phyloP scores from a whole-genome alignment of 352 stramenopile species.

The Globisporangium megalacanthum region DNA sequence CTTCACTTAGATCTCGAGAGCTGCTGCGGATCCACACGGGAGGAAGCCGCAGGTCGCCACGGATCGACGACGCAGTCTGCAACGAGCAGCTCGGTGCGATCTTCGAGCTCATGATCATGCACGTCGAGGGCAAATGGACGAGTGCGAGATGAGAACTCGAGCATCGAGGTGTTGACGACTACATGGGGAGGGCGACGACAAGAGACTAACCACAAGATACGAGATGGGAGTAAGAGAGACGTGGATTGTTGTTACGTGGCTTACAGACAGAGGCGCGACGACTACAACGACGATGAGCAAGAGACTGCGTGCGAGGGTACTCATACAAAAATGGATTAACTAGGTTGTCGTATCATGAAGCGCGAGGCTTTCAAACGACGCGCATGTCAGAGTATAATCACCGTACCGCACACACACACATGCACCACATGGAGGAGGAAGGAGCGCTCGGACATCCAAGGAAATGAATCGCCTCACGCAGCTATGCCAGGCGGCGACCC shows the following conservation, averaged over 20 bases:
- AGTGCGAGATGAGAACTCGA: background rate
- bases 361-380: conserved; percentile 65
- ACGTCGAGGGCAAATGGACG: background rate
- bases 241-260: conserved; percentile 4
- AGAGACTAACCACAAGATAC: background rate
- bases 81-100: conserved; percentile 11
- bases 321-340: conserved; percentile 80
- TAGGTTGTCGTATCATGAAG: conserved; percentile 79
- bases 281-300: background rate
- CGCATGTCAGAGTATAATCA: conserved; percentile 76
- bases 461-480: conserved; percentile 51
- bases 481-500: conserved; percentile 55
- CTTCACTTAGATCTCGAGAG: background rate
- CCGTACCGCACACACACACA: conserved; percentile 20
- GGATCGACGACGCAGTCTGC: conserved; percentile 19
- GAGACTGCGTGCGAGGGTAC: conserved; percentile 19
- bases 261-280: background rate
- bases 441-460: conserved; percentile 43
- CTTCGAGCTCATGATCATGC: conserved; percentile 2
- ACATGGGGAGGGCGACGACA: too few species aligned
- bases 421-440: background rate
- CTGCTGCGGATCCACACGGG: conserved; percentile 7
- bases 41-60: conserved; percentile 13
- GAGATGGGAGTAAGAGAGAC: background rate
- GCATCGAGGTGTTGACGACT: too few species aligned